Conservation (phyloP, 345 rosid genomes). For the Linum usitatissimum region DNA sequence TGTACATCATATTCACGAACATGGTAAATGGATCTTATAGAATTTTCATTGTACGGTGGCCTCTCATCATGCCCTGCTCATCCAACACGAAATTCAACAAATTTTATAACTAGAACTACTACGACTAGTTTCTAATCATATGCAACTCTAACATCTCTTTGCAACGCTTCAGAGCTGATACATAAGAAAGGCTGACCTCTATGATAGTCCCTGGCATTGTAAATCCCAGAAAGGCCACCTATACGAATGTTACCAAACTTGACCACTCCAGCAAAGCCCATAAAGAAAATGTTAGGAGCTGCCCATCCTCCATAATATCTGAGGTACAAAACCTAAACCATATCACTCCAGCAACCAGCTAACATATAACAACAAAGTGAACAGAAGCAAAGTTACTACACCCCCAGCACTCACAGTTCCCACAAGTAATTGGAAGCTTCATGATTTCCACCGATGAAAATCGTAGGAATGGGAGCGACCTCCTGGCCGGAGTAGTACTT, state of each 20-base stretch:
- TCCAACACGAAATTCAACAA: background rate
- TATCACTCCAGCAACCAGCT: background rate
- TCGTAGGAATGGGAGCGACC: slow-evolving; percentile 76
- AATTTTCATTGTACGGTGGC: slow-evolving; percentile 60
- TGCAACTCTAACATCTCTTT: background rate
- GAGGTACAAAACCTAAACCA: slow-evolving; percentile 9
- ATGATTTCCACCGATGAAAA: slow-evolving; percentile 94
- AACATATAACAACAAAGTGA: background rate
- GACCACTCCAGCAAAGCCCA: slow-evolving; percentile 75
- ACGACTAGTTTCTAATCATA: background rate
- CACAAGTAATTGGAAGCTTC: slow-evolving; percentile 95
- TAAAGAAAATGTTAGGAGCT: slow-evolving; percentile 73
- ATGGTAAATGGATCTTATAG: slow-evolving; percentile 70
- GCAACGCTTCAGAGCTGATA: background rate
- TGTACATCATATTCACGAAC: slow-evolving; percentile 88
- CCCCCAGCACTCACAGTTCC: slow-evolving; percentile 50
- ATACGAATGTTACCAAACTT: slow-evolving; percentile 79
- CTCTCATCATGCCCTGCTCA: slow-evolving; percentile 73
- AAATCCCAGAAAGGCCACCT: slow-evolving; percentile 90
- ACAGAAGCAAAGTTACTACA: background rate
- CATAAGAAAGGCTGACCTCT: slow-evolving; percentile 33
- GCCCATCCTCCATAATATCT: slow-evolving; percentile 98
- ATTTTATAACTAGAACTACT: background rate
- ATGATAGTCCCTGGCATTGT: slow-evolving; percentile 45
- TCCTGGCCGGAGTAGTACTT: slow-evolving; percentile 76